phyloP scores from a whole-genome alignment of 2,329 filamentous ascomycete species.

The Penicillium sp. region DNA sequence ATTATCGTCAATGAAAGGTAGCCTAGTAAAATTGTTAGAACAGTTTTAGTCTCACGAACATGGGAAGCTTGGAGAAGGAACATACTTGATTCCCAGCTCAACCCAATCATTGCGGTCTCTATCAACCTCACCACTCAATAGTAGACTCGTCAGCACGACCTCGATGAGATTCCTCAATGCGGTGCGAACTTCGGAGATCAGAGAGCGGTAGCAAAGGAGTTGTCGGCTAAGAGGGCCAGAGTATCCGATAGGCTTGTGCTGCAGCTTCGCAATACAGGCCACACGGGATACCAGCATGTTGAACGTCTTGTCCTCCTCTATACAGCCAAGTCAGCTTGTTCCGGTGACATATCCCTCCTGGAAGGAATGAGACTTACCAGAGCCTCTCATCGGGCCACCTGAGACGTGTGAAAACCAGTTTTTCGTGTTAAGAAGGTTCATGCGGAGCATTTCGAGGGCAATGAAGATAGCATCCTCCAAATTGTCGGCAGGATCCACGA shows the following conservation, averaged over 20 bases:
- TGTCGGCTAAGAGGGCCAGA: slow-evolving; percentile 92
- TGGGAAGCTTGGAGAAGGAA: slow-evolving; percentile 13
- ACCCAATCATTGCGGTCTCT: slow-evolving; percentile 69
- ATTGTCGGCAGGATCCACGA: slow-evolving; percentile 60
- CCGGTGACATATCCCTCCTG: not conserved
- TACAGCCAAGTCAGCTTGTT: slow-evolving; percentile 36
- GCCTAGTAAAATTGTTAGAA: slow-evolving; percentile 27
- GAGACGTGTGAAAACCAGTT: slow-evolving; percentile 63
- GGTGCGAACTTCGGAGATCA: slow-evolving; percentile 77
- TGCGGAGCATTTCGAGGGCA: slow-evolving; percentile 80
- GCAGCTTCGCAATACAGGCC: slow-evolving; percentile 78
- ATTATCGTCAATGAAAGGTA: slow-evolving; percentile 52
- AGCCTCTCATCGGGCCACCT: slow-evolving; percentile 63
- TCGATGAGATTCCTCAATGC: slow-evolving; percentile 83
- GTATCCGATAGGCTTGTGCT: slow-evolving; percentile 85
- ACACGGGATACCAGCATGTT: slow-evolving; percentile 84
- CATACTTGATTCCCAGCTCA: slow-evolving; percentile 73
- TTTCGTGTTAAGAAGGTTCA: slow-evolving; percentile 75
- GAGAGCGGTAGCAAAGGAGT: slow-evolving; percentile 80
- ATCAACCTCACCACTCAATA: slow-evolving; percentile 77
- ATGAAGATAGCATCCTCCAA: slow-evolving; percentile 79
- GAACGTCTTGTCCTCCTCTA: slow-evolving; percentile 74
- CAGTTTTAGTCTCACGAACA: not conserved
- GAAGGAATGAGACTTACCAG: slow-evolving; percentile 39
- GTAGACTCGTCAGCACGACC: slow-evolving; percentile 76